A percentile compares a stretch with the other conserved stretches of the same genome.
These are phyloP conservation scores for Echria macrotheca DNA, from an alignment of 495 filamentous ascomycete species.

Conservation along the genomic window DNA sequence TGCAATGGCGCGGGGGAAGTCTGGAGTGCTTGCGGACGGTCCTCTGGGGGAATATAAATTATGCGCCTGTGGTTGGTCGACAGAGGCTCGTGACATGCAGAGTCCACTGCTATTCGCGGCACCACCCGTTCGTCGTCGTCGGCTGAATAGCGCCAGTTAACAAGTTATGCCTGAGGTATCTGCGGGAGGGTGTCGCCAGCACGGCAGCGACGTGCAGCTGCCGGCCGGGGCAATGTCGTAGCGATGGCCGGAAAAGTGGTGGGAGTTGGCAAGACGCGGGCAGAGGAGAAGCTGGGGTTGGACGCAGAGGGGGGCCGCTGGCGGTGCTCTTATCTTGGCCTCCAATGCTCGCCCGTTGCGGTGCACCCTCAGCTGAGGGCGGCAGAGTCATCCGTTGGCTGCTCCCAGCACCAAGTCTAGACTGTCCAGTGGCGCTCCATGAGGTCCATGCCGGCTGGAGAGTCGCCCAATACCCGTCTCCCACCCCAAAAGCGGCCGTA, in stretches of 20 bases:
- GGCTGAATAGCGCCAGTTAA: constrained; percentile 19
- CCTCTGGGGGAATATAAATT: constrained; percentile 10
- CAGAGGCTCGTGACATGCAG: constrained; percentile 26
- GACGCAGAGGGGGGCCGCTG: no score
- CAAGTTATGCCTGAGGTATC: constrained; percentile 2
- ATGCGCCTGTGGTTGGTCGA: no score
- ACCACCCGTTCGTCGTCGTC: constrained; percentile 10
- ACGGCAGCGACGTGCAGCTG: no score
- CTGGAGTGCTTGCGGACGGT: not conserved
- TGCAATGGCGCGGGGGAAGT: no score
- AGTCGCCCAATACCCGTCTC: not conserved
- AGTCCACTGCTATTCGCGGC: constrained; percentile 21
- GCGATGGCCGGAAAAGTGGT: not conserved
- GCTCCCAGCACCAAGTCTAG: no score
- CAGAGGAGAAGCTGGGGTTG: no score
- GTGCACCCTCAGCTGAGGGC: constrained; percentile 1
- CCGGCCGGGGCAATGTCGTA: constrained; percentile 5
- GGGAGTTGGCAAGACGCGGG: not conserved
- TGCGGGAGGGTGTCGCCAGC: constrained; percentile 5
- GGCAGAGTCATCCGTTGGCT: no score
- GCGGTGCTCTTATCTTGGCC: constrained; percentile 16
- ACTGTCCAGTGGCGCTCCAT: constrained; percentile 1
- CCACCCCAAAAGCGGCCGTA: not conserved
- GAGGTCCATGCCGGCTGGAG: not conserved
- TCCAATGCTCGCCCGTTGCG: constrained; percentile 14